A percentile compares a stretch with the other conserved stretches of the same genome.
Evolutionary conservation across 2,329 filamentous ascomycete genomes (phyloP).

Genomic region (Claviceps sp.): DNA sequence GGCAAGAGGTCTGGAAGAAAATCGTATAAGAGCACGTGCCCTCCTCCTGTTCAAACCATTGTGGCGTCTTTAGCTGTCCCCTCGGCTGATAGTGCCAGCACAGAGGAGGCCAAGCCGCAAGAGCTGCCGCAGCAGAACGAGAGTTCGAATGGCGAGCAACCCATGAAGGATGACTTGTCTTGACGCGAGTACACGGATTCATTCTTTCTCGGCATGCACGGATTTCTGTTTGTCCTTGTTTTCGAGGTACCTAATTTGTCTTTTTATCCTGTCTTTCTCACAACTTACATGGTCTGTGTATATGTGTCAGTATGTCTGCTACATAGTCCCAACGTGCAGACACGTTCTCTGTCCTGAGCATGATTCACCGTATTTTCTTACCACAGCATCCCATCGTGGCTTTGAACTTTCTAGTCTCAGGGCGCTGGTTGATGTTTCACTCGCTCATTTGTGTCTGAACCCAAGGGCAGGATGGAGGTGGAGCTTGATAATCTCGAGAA

Average conservation of each 20-base stretch:
- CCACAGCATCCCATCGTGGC: too few relatives aligned
- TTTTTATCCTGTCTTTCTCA: background rate
- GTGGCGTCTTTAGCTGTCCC: slow-evolving; percentile 17
- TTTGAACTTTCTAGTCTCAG: too few relatives aligned
- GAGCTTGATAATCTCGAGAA: too few relatives aligned
- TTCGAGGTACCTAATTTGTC: background rate
- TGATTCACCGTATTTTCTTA: too few relatives aligned
- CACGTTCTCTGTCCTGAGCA: too few relatives aligned
- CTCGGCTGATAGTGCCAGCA: slow-evolving; percentile 18
- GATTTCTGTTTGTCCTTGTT: background rate
- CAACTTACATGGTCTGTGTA: background rate
- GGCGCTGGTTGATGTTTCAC: too few relatives aligned
- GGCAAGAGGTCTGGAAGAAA: slow-evolving; percentile 2
- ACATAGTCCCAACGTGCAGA: too few relatives aligned
- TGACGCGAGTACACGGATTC: slow-evolving; percentile 4
- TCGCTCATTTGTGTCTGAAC: too few relatives aligned
- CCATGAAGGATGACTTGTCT: slow-evolving; percentile 21
- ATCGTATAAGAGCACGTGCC: background rate
- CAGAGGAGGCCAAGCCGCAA: slow-evolving; percentile 20
- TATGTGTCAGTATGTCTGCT: too few relatives aligned
- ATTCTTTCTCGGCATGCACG: background rate
- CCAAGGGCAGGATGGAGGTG: too few relatives aligned
- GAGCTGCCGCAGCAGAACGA: slow-evolving; percentile 25
- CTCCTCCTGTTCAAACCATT: slow-evolving; percentile 14
- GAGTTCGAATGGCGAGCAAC: slow-evolving; percentile 17